A percentile compares a stretch with the other conserved stretches of the same genome.
Conservation (phyloP, 163 green algal genomes). For the Scenedesmus sp. region DNA sequence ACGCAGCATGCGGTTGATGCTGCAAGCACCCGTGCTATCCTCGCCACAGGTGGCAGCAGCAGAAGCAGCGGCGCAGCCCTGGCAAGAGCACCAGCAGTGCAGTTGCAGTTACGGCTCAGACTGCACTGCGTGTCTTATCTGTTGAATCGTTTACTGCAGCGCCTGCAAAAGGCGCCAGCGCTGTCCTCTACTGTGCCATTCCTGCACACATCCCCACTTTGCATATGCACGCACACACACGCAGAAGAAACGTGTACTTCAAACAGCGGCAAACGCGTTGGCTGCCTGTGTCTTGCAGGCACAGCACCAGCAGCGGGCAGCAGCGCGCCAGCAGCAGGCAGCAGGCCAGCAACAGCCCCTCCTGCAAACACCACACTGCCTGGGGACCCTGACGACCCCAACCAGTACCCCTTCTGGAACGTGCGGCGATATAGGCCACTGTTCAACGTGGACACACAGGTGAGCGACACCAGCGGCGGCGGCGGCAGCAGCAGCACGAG, state of each 20-base stretch:
- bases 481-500: not conserved
- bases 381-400: slow-evolving; percentile 59
- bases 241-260: no score
- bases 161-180: not conserved
- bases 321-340: slow-evolving; percentile 20
- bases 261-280: no score
- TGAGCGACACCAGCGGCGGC: slow-evolving; percentile 34
- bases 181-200: not conserved
- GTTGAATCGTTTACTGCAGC: no score
- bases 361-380: not conserved
- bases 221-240: no score
- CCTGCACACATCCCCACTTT: not conserved
- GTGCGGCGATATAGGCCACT: slow-evolving; percentile 84
- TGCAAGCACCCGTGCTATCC: no score
- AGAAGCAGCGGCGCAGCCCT: not conserved
- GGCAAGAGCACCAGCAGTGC: not conserved
- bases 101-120: no score
- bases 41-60: not conserved
- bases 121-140: no score
- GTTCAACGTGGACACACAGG: slow-evolving; percentile 93
- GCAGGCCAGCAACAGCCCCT: not conserved
- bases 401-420: slow-evolving; percentile 81
- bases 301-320: slow-evolving; percentile 1
- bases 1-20: not conserved
- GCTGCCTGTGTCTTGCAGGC: not conserved